Conservation (phyloP, 441 rosid genomes). For the Jatropha podagrica region DNA sequence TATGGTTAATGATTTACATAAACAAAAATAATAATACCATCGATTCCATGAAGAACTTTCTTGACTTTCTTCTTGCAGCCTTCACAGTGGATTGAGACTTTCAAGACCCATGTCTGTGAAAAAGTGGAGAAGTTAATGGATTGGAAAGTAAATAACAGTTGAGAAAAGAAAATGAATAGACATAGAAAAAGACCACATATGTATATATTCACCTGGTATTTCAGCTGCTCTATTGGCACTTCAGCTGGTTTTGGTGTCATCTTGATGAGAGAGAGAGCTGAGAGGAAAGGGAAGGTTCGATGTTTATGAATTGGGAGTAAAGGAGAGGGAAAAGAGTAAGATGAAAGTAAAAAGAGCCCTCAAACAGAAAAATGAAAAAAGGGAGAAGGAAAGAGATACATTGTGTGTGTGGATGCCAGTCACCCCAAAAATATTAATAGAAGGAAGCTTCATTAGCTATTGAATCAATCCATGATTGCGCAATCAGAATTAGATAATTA, state of each 20-base stretch:
- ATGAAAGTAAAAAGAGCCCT: slow-evolving; percentile 3
- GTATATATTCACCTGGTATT: slow-evolving; percentile 40
- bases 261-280: slow-evolving; percentile 8
- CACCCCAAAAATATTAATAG: too few species aligned
- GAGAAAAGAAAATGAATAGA: neutral
- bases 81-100: slow-evolving; percentile 65
- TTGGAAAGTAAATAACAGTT: neutral
- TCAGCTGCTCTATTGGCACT: slow-evolving; percentile 34
- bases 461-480: too few species aligned
- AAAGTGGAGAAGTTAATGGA: neutral
- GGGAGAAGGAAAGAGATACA: too few species aligned
- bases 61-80: slow-evolving; percentile 76
- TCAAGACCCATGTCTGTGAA: slow-evolving; percentile 61
- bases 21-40: slow-evolving; percentile 35
- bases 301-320: neutral
- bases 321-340: neutral
- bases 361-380: too few species aligned
- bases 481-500: too few species aligned
- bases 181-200: neutral
- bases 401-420: too few species aligned
- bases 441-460: too few species aligned
- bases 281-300: neutral
- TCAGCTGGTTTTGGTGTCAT: slow-evolving; percentile 50
- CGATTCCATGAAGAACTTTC: slow-evolving; percentile 58
- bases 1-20: neutral